phyloP scores from a whole-genome alignment of 169 alveolate species.

The Eimeria praecox region DNA sequence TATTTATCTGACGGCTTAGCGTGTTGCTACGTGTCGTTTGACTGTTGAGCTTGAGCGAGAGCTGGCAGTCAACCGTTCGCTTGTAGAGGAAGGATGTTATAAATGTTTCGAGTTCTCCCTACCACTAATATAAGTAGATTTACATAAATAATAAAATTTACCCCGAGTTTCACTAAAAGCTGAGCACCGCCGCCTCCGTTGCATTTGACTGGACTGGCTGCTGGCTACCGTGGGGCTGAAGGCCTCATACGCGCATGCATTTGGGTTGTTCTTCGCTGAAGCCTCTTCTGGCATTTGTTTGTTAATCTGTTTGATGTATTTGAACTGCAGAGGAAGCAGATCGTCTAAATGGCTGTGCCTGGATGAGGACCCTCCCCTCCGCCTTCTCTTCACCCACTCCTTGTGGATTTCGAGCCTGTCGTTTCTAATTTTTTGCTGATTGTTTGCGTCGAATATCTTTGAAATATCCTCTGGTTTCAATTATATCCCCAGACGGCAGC shows the following conservation, averaged over 20 bases:
- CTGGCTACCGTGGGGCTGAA: not conserved
- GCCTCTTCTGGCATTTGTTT: not conserved
- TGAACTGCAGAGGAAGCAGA: not conserved
- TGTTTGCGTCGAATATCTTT: not conserved
- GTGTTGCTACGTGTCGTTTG: not conserved
- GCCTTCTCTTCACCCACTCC: not conserved
- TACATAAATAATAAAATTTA: not conserved
- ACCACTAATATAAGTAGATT: too few species aligned
- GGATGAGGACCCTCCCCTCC: not conserved
- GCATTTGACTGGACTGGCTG: not conserved
- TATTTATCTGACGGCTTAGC: not conserved
- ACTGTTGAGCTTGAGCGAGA: not conserved
- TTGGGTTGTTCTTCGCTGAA: not conserved
- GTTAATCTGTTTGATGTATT: not conserved
- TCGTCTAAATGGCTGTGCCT: not conserved
- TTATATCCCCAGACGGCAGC: not conserved
- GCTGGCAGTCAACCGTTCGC: not conserved
- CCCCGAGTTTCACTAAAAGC: not conserved
- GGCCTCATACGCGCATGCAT: not conserved
- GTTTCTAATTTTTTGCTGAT: not conserved
- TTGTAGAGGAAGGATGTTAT: not conserved
- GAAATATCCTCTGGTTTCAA: not conserved
- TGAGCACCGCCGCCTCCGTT: not conserved
- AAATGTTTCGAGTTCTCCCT: not conserved
- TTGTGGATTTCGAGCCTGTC: not conserved